Conservation (phyloP, 257 asterid genomes). For the Fraxinus pennsylvanica region DNA sequence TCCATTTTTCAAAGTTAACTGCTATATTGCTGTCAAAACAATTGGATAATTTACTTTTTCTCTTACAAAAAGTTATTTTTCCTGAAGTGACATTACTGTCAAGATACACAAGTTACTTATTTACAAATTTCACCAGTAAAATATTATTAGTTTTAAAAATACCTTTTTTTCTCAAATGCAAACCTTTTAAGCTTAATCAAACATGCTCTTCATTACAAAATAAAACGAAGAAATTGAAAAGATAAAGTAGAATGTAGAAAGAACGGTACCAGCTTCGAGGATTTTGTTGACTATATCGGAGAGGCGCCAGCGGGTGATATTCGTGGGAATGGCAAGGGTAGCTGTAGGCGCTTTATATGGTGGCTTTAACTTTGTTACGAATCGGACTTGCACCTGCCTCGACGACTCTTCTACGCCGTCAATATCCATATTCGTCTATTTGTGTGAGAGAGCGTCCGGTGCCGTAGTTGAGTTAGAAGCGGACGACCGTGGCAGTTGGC, state of each 20-base stretch:
- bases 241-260: background rate
- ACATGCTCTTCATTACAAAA: background rate
- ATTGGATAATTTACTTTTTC: background rate
- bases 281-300: constrained; percentile 70
- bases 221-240: background rate
- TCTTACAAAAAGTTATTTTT: too few species aligned
- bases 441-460: background rate
- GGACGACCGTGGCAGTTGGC: background rate
- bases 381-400: constrained; percentile 73
- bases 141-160: background rate
- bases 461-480: background rate
- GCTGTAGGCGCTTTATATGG: constrained; percentile 52
- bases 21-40: background rate
- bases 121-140: background rate
- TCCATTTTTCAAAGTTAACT: background rate
- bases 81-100: background rate
- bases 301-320: constrained; percentile 68
- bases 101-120: background rate
- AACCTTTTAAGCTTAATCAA: background rate
- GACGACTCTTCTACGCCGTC: constrained; percentile 49
- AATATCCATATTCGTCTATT: constrained; percentile 40
- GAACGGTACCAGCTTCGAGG: constrained; percentile 49
- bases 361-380: constrained; percentile 62
- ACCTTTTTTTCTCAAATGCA: background rate
- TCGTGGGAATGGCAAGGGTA: constrained; percentile 77